phyloP scores from a whole-genome alignment of 208 protist species.

The Trypanosomatidae sp. region DNA sequence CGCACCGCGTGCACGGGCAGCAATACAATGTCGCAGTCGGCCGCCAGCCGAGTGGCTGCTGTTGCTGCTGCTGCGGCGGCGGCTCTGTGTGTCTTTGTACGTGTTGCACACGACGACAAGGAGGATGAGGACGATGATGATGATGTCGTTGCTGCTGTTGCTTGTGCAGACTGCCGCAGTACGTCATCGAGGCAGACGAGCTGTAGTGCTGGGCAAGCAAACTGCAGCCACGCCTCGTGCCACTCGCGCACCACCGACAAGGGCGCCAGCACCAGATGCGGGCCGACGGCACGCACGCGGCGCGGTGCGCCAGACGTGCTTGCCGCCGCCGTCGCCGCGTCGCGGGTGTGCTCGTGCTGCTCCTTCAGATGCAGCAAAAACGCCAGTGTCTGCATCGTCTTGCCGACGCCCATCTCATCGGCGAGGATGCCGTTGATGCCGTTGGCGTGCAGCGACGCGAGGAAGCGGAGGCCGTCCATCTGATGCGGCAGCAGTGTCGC shows the following conservation, averaged over 20 bases:
- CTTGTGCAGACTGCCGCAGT: too few species aligned
- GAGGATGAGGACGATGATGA: too few species aligned
- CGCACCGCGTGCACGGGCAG: slow-evolving; percentile 90
- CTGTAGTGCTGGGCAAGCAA: slow-evolving; percentile 86
- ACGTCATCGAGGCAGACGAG: too few species aligned
- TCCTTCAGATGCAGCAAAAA: slow-evolving; percentile 82
- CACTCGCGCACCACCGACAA: slow-evolving; percentile 92
- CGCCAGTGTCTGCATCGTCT: slow-evolving; percentile 94
- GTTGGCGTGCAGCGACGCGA: slow-evolving; percentile 77
- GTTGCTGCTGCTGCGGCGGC: too few species aligned
- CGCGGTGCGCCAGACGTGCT: neutral
- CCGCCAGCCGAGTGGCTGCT: slow-evolving; percentile 86
- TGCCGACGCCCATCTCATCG: slow-evolving; percentile 97
- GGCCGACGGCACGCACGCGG: slow-evolving; percentile 10
- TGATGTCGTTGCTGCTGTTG: too few species aligned
- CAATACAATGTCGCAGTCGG: slow-evolving; percentile 79
- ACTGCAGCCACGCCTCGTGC: slow-evolving; percentile 93
- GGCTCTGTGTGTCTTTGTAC: too few species aligned
- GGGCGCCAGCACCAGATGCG: slow-evolving; percentile 93
- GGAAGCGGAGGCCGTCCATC: slow-evolving; percentile 94
- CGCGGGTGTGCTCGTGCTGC: too few species aligned
- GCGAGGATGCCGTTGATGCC: slow-evolving; percentile 95
- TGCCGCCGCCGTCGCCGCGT: slow-evolving; percentile 87
- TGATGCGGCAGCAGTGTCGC: slow-evolving; percentile 93
- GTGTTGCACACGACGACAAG: too few species aligned